Conservation (phyloP, 2,329 filamentous ascomycete genomes). For the Madurella mycetomatis region DNA sequence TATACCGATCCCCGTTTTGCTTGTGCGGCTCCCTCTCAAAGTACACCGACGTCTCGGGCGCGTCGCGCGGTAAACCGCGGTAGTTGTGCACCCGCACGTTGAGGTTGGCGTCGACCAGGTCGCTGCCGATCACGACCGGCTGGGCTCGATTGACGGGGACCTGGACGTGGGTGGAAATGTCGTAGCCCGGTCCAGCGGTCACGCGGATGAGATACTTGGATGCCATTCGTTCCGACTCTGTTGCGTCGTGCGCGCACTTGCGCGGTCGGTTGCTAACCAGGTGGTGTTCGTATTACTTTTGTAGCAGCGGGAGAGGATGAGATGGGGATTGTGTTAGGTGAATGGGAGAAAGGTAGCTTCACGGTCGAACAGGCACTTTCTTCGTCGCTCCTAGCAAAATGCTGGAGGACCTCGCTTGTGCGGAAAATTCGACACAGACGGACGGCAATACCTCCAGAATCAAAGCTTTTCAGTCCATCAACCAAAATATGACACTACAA, state of each 20-base stretch:
- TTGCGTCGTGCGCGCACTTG: too few species aligned
- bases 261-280: too few species aligned
- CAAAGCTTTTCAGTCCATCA: too few species aligned
- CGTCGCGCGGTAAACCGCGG: constrained; percentile 64
- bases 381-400: too few species aligned
- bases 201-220: constrained; percentile 76
- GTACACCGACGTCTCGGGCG: constrained; percentile 69
- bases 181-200: constrained; percentile 75
- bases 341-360: not conserved
- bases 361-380: too few species aligned
- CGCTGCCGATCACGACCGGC: constrained; percentile 58
- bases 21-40: constrained; percentile 67
- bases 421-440: too few species aligned
- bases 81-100: constrained; percentile 69
- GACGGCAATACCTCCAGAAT: too few species aligned
- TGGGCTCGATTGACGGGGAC: constrained; percentile 71
- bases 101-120: constrained; percentile 62
- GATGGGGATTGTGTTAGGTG: not conserved
- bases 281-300: too few species aligned
- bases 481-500: too few species aligned
- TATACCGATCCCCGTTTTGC: constrained; percentile 71
- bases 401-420: too few species aligned
- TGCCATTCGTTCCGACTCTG: constrained; percentile 42
- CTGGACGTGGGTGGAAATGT: constrained; percentile 63
- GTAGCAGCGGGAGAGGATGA: too few species aligned